These are phyloP conservation scores for Aphanomyces stellatus DNA, from an alignment of 352 stramenopile genomes.

Conservation along the genomic window DNA sequence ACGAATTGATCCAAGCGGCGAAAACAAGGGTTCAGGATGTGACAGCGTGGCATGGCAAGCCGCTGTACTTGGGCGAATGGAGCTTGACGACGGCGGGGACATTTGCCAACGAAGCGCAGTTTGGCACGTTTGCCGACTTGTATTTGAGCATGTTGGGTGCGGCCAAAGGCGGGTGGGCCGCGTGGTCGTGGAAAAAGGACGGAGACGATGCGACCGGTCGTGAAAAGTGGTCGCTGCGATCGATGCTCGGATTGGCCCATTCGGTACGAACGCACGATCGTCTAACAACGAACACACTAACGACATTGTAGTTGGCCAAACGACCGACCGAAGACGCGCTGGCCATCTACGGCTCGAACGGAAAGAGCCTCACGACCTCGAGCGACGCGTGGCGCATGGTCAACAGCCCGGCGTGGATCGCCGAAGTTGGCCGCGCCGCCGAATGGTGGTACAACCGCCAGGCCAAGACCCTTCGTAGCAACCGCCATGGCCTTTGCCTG, in stretches of 20 bases:
- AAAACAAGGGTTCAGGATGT: slow-evolving; percentile 13
- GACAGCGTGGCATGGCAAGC: slow-evolving; percentile 24
- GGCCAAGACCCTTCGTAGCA: background rate
- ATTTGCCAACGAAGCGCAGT: background rate
- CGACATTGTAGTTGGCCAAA: background rate
- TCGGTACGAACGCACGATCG: background rate
- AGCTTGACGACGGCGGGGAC: slow-evolving; percentile 16
- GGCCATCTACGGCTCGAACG: background rate
- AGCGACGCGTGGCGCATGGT: background rate
- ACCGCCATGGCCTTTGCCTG: background rate
- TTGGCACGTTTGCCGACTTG: background rate
- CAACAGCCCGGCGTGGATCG: background rate
- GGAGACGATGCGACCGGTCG: background rate
- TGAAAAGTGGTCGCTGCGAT: slow-evolving; percentile 10
- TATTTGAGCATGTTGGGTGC: background rate
- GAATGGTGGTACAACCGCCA: background rate
- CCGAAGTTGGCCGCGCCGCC: background rate
- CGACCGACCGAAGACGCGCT: background rate
- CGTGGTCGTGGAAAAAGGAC: slow-evolving; percentile 15
- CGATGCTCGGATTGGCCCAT: background rate
- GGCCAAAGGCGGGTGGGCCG: slow-evolving; percentile 3
- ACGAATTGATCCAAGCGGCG: slow-evolving; percentile 11
- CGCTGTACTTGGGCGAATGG: slow-evolving; percentile 22
- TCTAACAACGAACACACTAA: background rate
- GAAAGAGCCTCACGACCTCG: background rate